phyloP scores from a whole-genome alignment of 352 stramenopile species.

The Pythium brassicae region DNA sequence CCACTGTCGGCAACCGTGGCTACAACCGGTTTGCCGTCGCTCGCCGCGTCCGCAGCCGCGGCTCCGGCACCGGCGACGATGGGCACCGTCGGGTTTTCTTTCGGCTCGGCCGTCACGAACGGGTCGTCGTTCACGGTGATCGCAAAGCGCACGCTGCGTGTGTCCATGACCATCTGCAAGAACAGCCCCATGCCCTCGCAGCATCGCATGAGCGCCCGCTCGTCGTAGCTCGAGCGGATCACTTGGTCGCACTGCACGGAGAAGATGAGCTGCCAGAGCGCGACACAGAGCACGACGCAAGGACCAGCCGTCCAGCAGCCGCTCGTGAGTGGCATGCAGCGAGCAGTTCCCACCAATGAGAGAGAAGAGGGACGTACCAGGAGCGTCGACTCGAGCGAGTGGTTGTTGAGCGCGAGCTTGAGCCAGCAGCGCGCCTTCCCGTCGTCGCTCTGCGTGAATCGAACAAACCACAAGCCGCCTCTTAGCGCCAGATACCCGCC shows the following conservation, averaged over 20 bases:
- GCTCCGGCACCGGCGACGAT: not conserved
- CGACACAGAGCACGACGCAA: too few relatives aligned
- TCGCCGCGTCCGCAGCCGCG: not conserved
- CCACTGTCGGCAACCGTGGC: not conserved
- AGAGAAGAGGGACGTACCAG: slow-evolving; percentile 29
- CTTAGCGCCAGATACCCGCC: not conserved
- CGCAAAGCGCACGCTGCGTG: slow-evolving; percentile 63
- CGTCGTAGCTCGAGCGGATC: slow-evolving; percentile 70
- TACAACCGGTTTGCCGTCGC: too few relatives aligned
- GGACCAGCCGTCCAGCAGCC: too few relatives aligned
- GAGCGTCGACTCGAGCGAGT: slow-evolving; percentile 73
- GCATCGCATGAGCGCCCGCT: slow-evolving; percentile 78
- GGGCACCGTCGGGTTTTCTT: slow-evolving; percentile 7
- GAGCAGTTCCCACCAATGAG: not conserved
- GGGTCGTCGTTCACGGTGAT: slow-evolving; percentile 62
- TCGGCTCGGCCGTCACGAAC: slow-evolving; percentile 23
- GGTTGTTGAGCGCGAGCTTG: slow-evolving; percentile 76
- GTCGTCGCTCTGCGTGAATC: slow-evolving; percentile 35
- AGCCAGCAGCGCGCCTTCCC: slow-evolving; percentile 74
- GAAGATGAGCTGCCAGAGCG: slow-evolving; percentile 67
- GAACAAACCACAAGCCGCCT: not conserved
- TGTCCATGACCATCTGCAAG: slow-evolving; percentile 70
- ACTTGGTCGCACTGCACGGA: slow-evolving; percentile 71
- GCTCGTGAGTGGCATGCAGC: too few relatives aligned
- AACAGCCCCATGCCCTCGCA: slow-evolving; percentile 68